A percentile compares a stretch with the other conserved stretches of the same genome.
Conservation (phyloP, 129 eudicot species). For the Centella asiatica region DNA sequence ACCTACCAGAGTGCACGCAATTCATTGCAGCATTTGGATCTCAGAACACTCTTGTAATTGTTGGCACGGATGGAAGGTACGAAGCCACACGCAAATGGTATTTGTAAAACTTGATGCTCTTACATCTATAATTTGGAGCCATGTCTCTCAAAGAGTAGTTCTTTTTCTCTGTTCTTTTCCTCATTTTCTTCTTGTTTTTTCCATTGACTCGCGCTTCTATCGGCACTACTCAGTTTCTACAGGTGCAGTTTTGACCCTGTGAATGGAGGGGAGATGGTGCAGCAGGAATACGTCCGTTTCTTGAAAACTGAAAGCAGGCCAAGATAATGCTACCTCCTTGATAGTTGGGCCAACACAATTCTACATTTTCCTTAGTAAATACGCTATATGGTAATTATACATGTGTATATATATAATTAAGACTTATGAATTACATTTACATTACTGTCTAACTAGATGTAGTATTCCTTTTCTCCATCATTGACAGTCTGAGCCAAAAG, state of each 20-base stretch:
- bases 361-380: background rate
- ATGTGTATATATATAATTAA: too few relatives aligned
- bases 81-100: slow-evolving; percentile 5
- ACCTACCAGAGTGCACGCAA: slow-evolving; percentile 65
- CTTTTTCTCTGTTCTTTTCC: background rate
- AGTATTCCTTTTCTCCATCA: too few relatives aligned
- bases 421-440: too few relatives aligned
- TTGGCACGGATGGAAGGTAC: slow-evolving; percentile 11
- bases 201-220: too few relatives aligned
- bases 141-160: background rate
- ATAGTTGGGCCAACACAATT: background rate
- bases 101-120: background rate
- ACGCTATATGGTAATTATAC: too few relatives aligned
- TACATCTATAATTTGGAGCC: background rate
- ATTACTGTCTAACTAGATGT: too few relatives aligned
- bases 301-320: slow-evolving; percentile 48
- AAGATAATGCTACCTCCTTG: slow-evolving; percentile 26
- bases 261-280: slow-evolving; percentile 91
- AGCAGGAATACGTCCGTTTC: slow-evolving; percentile 72
- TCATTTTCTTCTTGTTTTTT: slow-evolving; percentile 6
- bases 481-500: too few relatives aligned
- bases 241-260: slow-evolving; percentile 89
- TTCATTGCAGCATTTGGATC: slow-evolving; percentile 59
- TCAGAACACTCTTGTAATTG: slow-evolving; percentile 8
- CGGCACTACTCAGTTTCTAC: slow-evolving; percentile 60